Evolutionary conservation across 1,139 yeast species (phyloP).

Genomic region (Saccharomyces pastorianus): DNA sequence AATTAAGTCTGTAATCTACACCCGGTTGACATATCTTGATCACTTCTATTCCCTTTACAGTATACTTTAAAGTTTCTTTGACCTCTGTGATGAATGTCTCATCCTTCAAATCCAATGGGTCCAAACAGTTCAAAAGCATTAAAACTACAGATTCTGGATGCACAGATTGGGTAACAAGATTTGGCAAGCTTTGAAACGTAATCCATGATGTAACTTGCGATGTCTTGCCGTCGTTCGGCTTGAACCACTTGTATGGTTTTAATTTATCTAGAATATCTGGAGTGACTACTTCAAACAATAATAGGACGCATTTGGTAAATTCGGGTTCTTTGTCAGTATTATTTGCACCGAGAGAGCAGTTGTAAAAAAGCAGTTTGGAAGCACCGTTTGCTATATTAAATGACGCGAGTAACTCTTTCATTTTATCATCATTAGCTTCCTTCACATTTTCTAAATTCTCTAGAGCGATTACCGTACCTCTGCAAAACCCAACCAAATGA

Average conservation of each 20-base stretch:
- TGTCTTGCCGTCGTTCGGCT: slow-evolving; percentile 19
- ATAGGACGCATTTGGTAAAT: slow-evolving; percentile 5
- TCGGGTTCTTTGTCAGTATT: slow-evolving; percentile 3
- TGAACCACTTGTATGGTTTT: slow-evolving; percentile 14
- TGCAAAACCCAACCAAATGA: slow-evolving; percentile 17
- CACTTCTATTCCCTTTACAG: slow-evolving; percentile 48
- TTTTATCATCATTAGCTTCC: slow-evolving; percentile 8
- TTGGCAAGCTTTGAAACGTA: slow-evolving; percentile 28
- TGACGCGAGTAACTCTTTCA: slow-evolving; percentile 1
- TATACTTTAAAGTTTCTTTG: slow-evolving; percentile 44
- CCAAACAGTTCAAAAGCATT: slow-evolving; percentile 56
- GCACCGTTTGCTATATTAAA: not conserved
- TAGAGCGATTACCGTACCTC: slow-evolving; percentile 15
- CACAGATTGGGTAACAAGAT: slow-evolving; percentile 15
- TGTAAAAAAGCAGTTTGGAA: slow-evolving; percentile 1
- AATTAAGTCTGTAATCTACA: slow-evolving; percentile 38
- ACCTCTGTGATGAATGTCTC: slow-evolving; percentile 44
- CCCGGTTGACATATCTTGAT: slow-evolving; percentile 64
- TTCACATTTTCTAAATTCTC: not conserved
- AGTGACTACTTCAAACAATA: slow-evolving; percentile 4
- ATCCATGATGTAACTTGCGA: slow-evolving; percentile 20
- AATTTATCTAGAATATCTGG: slow-evolving; percentile 2
- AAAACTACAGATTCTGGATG: slow-evolving; percentile 44
- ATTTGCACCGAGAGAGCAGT: not conserved
- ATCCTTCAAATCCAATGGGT: slow-evolving; percentile 55